phyloP scores from a whole-genome alignment of 176 grass and related monocot species.

The Saccharum officinarum region DNA sequence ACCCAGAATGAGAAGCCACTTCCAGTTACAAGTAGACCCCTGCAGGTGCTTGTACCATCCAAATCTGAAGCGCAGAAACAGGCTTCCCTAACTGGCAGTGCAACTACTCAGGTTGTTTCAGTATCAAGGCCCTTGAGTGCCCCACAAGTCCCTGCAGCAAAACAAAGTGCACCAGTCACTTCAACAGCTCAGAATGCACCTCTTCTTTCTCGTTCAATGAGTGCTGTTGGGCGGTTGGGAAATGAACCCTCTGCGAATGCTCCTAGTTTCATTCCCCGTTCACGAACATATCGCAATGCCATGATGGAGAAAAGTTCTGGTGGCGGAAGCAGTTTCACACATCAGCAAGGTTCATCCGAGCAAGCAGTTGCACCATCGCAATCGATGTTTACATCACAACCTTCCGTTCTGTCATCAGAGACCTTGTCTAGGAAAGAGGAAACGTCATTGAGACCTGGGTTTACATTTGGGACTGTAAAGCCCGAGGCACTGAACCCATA shows the following conservation, averaged over 20 bases:
- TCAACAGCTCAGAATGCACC: slow-evolving; percentile 51
- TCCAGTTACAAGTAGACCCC: slow-evolving; percentile 34
- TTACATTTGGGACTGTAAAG: slow-evolving; percentile 70
- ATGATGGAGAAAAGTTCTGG: slow-evolving; percentile 69
- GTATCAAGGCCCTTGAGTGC: slow-evolving; percentile 71
- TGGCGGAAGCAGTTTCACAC: slow-evolving; percentile 29
- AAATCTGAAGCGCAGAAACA: slow-evolving; percentile 58
- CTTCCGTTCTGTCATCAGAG: slow-evolving; percentile 43
- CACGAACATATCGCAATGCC: slow-evolving; percentile 87
- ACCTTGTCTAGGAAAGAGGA: slow-evolving; percentile 43
- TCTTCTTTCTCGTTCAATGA: slow-evolving; percentile 67
- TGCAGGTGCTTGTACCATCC: slow-evolving; percentile 26
- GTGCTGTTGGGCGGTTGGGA: slow-evolving; percentile 66
- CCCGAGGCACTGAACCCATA: slow-evolving; percentile 56
- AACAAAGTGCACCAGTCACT: slow-evolving; percentile 46
- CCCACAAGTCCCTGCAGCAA: slow-evolving; percentile 64
- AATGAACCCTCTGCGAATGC: slow-evolving; percentile 63
- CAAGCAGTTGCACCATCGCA: slow-evolving; percentile 43
- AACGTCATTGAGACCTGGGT: slow-evolving; percentile 47
- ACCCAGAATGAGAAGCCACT: slow-evolving; percentile 40
- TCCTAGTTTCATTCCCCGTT: slow-evolving; percentile 63
- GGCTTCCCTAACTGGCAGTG: slow-evolving; percentile 33
- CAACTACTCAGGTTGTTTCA: slow-evolving; percentile 33
- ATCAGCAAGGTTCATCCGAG: slow-evolving; percentile 37
- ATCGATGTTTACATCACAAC: slow-evolving; percentile 49